Conservation (phyloP, 2,329 filamentous ascomycete species). For the Leptoxyphium fumago region DNA sequence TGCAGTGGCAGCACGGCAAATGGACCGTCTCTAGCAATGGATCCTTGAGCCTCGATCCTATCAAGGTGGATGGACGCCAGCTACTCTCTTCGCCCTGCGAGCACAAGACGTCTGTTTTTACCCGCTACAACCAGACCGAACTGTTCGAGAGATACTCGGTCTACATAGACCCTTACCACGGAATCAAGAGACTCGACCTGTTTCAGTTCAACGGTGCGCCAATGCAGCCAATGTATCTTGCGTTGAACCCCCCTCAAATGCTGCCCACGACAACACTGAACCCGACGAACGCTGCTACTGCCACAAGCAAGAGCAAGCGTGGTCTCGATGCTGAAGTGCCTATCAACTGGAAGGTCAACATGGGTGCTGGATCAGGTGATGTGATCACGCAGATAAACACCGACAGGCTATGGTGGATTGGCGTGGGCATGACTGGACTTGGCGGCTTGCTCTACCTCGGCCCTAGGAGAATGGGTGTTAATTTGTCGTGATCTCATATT, state of each 20-base stretch:
- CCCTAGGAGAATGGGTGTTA: conserved; percentile 20
- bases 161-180: conserved; percentile 45
- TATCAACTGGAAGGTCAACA: conserved; percentile 23
- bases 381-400: conserved; percentile 24
- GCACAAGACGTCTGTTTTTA: conserved; percentile 42
- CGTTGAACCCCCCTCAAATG: conserved; percentile 50
- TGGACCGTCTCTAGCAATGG: conserved; percentile 43
- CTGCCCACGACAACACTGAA: conserved; percentile 40
- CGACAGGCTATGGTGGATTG: conserved; percentile 37
- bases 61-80: conserved; percentile 53
- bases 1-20: conserved; percentile 60
- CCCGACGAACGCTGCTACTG: conserved; percentile 21
- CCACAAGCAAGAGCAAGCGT: conserved; percentile 14
- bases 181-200: conserved; percentile 48
- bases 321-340: conserved; percentile 21
- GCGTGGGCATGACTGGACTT: conserved; percentile 31
- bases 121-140: conserved; percentile 52
- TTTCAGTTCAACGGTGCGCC: conserved; percentile 49
- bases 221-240: conserved; percentile 53
- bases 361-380: conserved; percentile 12
- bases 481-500: conserved; percentile 1
- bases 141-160: conserved; percentile 37
- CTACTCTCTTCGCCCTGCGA: conserved; percentile 50
- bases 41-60: conserved; percentile 44
- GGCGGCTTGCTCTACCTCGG: conserved; percentile 34